These are phyloP conservation scores for Collybiopsis luxurians DNA, from an alignment of 768 basidiomycete species.

Conservation along the genomic window DNA sequence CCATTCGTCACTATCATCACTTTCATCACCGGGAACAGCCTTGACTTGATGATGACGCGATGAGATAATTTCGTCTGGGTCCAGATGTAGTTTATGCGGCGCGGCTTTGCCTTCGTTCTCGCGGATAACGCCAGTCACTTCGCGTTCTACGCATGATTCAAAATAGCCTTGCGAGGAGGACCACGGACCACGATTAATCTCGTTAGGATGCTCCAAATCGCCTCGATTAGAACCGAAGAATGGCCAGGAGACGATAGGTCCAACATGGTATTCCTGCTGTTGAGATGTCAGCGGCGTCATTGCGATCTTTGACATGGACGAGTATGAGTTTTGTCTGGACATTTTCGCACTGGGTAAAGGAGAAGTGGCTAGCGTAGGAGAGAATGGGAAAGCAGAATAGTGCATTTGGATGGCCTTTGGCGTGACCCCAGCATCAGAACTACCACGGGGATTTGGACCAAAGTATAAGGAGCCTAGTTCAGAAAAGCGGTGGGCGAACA, in stretches of 20 bases:
- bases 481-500: conserved; percentile 76
- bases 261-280: conserved; percentile 51
- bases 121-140: conserved; percentile 66
- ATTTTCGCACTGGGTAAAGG: conserved; percentile 21
- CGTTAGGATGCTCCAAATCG: conserved; percentile 61
- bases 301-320: neutral
- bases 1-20: conserved; percentile 79
- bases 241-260: conserved; percentile 87
- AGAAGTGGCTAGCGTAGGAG: conserved; percentile 35
- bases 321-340: conserved; percentile 22
- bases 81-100: conserved; percentile 75
- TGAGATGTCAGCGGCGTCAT: neutral
- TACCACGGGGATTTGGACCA: conserved; percentile 38
- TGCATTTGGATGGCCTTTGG: conserved; percentile 39
- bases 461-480: conserved; percentile 74
- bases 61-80: conserved; percentile 71
- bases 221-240: conserved; percentile 87
- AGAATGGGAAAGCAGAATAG: conserved; percentile 44
- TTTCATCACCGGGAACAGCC: conserved; percentile 69
- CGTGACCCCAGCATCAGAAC: conserved; percentile 32
- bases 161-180: conserved; percentile 56
- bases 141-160: conserved; percentile 64
- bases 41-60: conserved; percentile 68
- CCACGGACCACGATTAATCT: conserved; percentile 84
- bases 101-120: conserved; percentile 79